phyloP scores from a whole-genome alignment of 164 flowering plant species.

The Piper betle region DNA sequence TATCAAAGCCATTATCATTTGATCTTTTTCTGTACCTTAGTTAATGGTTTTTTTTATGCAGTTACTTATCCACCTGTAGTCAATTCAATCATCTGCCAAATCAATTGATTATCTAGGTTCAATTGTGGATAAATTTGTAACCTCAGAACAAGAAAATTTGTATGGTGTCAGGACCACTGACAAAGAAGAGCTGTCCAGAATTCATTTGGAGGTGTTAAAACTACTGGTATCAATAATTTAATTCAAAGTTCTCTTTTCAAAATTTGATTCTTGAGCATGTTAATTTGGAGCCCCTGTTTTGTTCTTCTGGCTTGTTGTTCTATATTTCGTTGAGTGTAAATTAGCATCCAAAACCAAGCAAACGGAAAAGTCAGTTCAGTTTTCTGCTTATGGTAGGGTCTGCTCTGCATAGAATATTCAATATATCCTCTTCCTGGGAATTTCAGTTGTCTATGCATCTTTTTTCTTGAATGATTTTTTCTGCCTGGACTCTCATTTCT shows the following conservation, averaged over 20 bases:
- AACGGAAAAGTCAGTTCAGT: too few relatives aligned
- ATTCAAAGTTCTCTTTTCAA: not conserved
- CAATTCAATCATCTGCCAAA: constrained; percentile 57
- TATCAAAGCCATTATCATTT: constrained; percentile 55
- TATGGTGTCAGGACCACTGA: constrained; percentile 44
- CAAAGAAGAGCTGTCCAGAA: constrained; percentile 79
- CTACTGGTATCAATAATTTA: not conserved
- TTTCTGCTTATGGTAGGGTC: too few relatives aligned
- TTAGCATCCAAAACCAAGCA: too few relatives aligned
- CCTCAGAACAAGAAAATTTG: constrained; percentile 36
- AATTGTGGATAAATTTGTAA: constrained; percentile 63
- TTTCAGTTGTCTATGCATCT: too few relatives aligned
- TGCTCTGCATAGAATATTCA: too few relatives aligned
- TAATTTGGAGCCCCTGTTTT: too few relatives aligned
- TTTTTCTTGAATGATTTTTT: too few relatives aligned
- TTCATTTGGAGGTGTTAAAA: constrained; percentile 62
- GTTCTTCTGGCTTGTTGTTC: too few relatives aligned
- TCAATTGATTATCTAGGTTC: constrained; percentile 63
- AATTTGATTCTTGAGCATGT: too few relatives aligned
- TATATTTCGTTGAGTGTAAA: too few relatives aligned
- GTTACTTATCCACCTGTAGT: constrained; percentile 80
- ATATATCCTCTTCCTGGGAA: too few relatives aligned
- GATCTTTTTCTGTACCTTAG: constrained; percentile 1
- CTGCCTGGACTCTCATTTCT: too few relatives aligned
- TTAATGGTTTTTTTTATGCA: constrained; percentile 17